Evolutionary conservation across 2,329 filamentous ascomycete species (phyloP).

Genomic region (Salinomyces thailandicus): DNA sequence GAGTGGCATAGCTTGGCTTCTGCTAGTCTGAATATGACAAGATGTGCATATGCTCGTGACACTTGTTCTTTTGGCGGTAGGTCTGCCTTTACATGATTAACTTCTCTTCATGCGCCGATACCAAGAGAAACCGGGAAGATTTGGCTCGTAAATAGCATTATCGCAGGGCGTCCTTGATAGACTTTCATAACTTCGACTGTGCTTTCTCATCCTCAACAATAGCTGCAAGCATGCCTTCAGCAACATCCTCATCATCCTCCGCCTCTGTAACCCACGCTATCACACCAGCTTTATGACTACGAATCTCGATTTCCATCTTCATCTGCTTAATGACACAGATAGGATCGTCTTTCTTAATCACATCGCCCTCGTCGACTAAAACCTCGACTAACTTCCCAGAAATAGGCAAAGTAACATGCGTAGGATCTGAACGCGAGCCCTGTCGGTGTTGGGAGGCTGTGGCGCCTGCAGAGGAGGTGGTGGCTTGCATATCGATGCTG

Average conservation of each 20-base stretch:
- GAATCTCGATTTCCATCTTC: constrained; percentile 60
- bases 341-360: constrained; percentile 40
- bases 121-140: no score
- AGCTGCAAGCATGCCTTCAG: constrained; percentile 44
- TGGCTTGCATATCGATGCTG: constrained; percentile 32
- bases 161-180: no score
- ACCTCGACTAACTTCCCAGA: constrained; percentile 51
- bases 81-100: no score
- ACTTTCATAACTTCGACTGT: constrained; percentile 17
- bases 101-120: no score
- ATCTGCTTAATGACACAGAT: constrained; percentile 54
- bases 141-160: no score
- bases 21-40: no score
- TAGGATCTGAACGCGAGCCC: constrained; percentile 39
- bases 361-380: constrained; percentile 43
- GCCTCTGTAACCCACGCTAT: constrained; percentile 44
- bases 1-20: no score
- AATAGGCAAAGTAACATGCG: constrained; percentile 47
- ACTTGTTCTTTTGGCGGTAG: no score
- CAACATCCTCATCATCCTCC: constrained; percentile 46
- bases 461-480: constrained; percentile 33
- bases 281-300: constrained; percentile 38
- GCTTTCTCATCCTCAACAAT: constrained; percentile 33
- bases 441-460: constrained; percentile 33
- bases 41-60: no score